A percentile compares a stretch with the other conserved stretches of the same genome.
phyloP scores from a whole-genome alignment of 1,139 yeast species.

The Arxiozyma heterogenica region DNA sequence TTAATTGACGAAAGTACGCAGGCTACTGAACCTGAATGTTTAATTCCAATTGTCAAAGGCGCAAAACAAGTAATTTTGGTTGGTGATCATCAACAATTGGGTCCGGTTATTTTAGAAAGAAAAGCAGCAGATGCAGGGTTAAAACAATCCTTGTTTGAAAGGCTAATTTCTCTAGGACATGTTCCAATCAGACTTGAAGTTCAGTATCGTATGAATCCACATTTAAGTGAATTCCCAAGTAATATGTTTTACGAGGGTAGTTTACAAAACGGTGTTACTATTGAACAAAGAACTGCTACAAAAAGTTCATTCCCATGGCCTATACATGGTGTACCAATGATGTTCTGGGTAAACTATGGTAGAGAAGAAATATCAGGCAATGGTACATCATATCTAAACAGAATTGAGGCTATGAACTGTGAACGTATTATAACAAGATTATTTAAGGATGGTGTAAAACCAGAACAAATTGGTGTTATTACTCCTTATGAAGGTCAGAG shows the following conservation, averaged over 20 bases:
- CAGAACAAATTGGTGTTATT: slow-evolving; percentile 81
- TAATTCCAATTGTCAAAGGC: slow-evolving; percentile 83
- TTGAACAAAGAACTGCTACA: slow-evolving; percentile 52
- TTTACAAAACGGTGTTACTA: slow-evolving; percentile 82
- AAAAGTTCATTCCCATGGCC: slow-evolving; percentile 83
- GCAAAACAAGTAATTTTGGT: slow-evolving; percentile 83
- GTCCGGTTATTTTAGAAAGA: slow-evolving; percentile 77
- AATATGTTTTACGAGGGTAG: slow-evolving; percentile 92
- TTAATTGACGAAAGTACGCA: slow-evolving; percentile 90
- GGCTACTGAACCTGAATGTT: slow-evolving; percentile 85
- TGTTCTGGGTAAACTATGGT: slow-evolving; percentile 91
- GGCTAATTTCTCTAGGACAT: slow-evolving; percentile 76
- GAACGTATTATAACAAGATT: slow-evolving; percentile 69
- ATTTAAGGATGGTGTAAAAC: slow-evolving; percentile 70
- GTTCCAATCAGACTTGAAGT: slow-evolving; percentile 81
- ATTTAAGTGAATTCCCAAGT: slow-evolving; percentile 77
- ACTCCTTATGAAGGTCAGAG: slow-evolving; percentile 96
- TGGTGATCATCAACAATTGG: slow-evolving; percentile 93
- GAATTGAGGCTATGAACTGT: slow-evolving; percentile 87
- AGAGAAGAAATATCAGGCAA: slow-evolving; percentile 77
- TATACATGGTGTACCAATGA: slow-evolving; percentile 70
- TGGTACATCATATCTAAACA: slow-evolving; percentile 78
- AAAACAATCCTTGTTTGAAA: slow-evolving; percentile 75
- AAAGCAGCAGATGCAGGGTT: slow-evolving; percentile 82
- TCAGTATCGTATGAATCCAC: slow-evolving; percentile 93